These are phyloP conservation scores for Candida tammaniensis DNA, from an alignment of 805 yeast species.

Conservation along the genomic window DNA sequence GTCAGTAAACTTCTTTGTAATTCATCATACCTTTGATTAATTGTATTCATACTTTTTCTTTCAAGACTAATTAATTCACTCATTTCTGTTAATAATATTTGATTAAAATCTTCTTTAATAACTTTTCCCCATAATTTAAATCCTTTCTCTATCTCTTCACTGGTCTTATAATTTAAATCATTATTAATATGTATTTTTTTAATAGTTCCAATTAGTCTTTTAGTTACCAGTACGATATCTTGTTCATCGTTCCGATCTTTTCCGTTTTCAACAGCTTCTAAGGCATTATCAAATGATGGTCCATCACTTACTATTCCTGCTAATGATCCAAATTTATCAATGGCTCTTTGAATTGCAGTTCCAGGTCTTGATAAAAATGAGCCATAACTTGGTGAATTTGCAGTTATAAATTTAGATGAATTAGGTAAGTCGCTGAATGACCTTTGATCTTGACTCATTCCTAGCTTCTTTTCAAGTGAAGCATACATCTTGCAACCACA, in stretches of 20 bases:
- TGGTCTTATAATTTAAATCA: neutral
- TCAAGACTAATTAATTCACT: conserved; percentile 6
- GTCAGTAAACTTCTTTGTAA: conserved; percentile 5
- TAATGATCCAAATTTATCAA: conserved; percentile 8
- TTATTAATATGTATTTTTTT: conserved; percentile 1
- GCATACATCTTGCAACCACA: too few species aligned
- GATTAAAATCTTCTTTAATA: conserved; percentile 5
- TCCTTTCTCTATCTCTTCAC: conserved; percentile 1
- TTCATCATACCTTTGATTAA: conserved; percentile 7
- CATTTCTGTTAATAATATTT: conserved; percentile 6
- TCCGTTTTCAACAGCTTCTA: too few species aligned
- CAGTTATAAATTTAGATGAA: conserved; percentile 8
- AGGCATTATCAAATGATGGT: neutral
- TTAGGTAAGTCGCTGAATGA: too few species aligned
- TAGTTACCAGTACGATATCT: too few species aligned
- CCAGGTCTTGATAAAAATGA: conserved; percentile 8
- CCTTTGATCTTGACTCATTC: too few species aligned
- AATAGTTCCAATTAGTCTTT: neutral
- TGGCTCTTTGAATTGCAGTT: conserved; percentile 8
- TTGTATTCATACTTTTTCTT: neutral
- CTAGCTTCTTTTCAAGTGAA: too few species aligned
- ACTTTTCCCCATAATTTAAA: conserved; percentile 9
- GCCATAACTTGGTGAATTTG: neutral
- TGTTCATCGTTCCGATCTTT: too few species aligned
- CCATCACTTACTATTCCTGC: conserved; percentile 1